Conservation (phyloP, 805 yeast species). For the Schizosaccharomyces japonicus region DNA sequence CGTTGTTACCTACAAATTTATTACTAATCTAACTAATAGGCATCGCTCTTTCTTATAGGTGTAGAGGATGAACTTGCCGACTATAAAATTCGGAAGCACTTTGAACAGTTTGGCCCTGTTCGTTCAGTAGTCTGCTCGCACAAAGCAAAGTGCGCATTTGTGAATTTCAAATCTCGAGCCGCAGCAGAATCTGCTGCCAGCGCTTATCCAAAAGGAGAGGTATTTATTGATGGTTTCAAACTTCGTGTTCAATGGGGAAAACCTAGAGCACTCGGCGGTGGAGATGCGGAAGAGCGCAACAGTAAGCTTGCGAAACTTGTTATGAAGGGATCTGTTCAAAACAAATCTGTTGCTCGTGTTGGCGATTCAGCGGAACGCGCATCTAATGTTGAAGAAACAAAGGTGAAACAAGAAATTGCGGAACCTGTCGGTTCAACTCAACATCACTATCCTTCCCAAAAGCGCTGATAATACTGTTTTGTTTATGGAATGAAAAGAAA, state of each 20-base stretch:
- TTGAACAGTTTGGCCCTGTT: constrained; percentile 25
- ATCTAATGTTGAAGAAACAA: too few species aligned
- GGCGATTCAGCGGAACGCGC: too few species aligned
- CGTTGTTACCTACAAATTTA: neutral
- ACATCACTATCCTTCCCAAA: neutral
- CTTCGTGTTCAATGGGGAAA: constrained; percentile 13
- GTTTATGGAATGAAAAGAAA: neutral
- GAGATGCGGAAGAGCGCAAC: neutral
- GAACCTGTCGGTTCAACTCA: neutral
- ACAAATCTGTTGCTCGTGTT: too few species aligned
- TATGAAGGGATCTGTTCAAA: neutral
- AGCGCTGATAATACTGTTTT: neutral
- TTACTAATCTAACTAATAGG: neutral
- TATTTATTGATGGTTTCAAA: constrained; percentile 11
- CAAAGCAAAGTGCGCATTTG: constrained; percentile 37
- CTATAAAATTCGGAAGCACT: constrained; percentile 29
- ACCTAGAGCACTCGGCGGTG: constrained; percentile 12
- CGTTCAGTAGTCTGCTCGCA: constrained; percentile 30
- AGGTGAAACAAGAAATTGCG: neutral
- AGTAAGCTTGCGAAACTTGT: neutral
- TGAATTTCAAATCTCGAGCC: constrained; percentile 26
- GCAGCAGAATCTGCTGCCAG: constrained; percentile 28
- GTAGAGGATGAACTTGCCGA: constrained; percentile 43
- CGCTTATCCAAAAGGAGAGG: constrained; percentile 8
- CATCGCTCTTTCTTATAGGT: constrained; percentile 53